Conservation (phyloP, 768 basidiomycete species). For the Steccherinum ochraceum region DNA sequence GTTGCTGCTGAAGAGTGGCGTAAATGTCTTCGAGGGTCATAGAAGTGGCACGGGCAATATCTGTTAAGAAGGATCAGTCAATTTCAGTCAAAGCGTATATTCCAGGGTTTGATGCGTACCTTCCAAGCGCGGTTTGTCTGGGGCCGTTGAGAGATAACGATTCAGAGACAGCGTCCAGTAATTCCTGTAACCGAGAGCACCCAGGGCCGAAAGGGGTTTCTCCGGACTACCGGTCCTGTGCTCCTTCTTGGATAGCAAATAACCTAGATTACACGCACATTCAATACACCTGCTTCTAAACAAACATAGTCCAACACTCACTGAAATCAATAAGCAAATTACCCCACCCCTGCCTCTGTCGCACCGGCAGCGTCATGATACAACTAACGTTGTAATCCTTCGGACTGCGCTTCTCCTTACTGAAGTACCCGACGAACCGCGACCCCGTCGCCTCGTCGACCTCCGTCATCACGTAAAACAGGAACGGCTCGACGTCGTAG, state of each 20-base stretch:
- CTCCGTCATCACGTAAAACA: conserved; percentile 98
- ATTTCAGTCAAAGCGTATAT: background rate
- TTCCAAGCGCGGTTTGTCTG: conserved; percentile 63
- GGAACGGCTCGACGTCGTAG: conserved; percentile 98
- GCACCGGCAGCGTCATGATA: conserved; percentile 96
- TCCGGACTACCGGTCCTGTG: conserved; percentile 87
- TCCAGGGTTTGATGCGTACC: conserved; percentile 38
- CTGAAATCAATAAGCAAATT: conserved; percentile 97
- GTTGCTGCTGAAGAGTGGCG: conserved; percentile 61
- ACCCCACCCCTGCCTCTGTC: conserved; percentile 95
- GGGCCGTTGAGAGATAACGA: conserved; percentile 61
- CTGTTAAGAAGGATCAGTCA: conserved; percentile 31
- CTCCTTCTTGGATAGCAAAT: conserved; percentile 94
- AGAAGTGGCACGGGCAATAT: conserved; percentile 78
- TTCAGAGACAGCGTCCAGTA: conserved; percentile 92
- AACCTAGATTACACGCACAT: conserved; percentile 50
- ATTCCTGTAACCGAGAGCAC: conserved; percentile 88
- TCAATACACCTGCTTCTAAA: background rate
- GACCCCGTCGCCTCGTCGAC: conserved; percentile 76
- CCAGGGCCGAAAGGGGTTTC: conserved; percentile 89
- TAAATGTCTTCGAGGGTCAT: conserved; percentile 91
- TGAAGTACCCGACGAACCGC: conserved; percentile 96
- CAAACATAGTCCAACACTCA: conserved; percentile 35
- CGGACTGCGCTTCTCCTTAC: conserved; percentile 95
- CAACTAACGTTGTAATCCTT: conserved; percentile 98